Evolutionary conservation across 176 grass and related monocot genomes (phyloP).

Genomic region (Cenchrus fungigraminus): DNA sequence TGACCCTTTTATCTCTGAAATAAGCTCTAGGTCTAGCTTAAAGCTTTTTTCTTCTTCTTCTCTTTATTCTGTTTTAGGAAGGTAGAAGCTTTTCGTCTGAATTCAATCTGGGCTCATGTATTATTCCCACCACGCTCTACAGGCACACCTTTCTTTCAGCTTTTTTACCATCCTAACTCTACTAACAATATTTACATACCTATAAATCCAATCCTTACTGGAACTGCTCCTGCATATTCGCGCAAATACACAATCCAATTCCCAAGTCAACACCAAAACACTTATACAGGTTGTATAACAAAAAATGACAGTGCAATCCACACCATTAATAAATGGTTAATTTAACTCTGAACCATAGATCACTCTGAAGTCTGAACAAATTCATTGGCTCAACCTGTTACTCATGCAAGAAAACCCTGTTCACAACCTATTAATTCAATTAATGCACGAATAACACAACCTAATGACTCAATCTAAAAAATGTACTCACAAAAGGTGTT

Average conservation of each 20-base stretch:
- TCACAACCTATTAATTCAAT: background rate
- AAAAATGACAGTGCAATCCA: background rate
- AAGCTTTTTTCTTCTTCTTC: background rate
- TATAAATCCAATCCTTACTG: background rate
- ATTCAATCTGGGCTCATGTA: background rate
- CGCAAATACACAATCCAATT: background rate
- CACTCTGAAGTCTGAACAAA: background rate
- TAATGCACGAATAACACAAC: background rate
- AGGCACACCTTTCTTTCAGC: background rate
- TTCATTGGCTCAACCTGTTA: conserved; percentile 11
- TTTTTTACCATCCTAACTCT: background rate
- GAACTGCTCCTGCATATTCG: background rate
- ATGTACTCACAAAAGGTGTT: background rate
- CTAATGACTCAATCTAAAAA: background rate
- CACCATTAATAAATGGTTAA: background rate
- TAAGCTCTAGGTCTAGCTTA: background rate
- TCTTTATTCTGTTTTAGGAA: background rate
- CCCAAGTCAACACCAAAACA: background rate
- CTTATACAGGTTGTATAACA: background rate
- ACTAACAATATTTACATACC: background rate
- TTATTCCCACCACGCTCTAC: background rate
- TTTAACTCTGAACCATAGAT: background rate
- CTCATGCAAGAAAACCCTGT: background rate
- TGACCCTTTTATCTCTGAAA: background rate
- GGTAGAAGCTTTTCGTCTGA: background rate